These are phyloP conservation scores for Sugiyamaella boreocaroliniensis DNA, from an alignment of 805 yeast genomes.

Conservation along the genomic window DNA sequence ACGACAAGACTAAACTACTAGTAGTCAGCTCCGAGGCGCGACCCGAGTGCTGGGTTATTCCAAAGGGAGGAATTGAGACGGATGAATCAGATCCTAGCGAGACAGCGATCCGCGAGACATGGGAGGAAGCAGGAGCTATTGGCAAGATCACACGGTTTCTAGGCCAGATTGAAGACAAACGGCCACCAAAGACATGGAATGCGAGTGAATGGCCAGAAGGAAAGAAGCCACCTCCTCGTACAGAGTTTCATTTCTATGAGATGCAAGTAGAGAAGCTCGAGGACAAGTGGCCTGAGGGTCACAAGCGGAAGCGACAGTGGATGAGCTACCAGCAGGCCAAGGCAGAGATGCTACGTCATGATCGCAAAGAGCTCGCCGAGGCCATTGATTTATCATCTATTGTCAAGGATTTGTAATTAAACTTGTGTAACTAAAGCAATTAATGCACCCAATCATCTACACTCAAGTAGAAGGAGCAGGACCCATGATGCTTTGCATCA, in stretches of 20 bases:
- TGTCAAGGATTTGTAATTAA: constrained; percentile 1
- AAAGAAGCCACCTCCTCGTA: constrained; percentile 47
- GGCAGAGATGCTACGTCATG: constrained; percentile 26
- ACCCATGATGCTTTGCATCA: constrained; percentile 68
- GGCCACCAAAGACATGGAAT: constrained; percentile 44
- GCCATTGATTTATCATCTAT: constrained; percentile 24
- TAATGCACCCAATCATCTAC: neutral
- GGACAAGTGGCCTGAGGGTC: constrained; percentile 69
- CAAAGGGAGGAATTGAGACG: constrained; percentile 90
- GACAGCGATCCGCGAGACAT: constrained; percentile 79
- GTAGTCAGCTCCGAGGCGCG: constrained; percentile 72
- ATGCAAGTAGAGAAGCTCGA: constrained; percentile 53
- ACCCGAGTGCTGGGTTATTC: constrained; percentile 73
- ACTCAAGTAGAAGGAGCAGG: constrained; percentile 27
- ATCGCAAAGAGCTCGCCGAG: constrained; percentile 28
- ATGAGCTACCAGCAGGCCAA: constrained; percentile 36
- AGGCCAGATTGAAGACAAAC: constrained; percentile 60
- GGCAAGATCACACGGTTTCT: constrained; percentile 53
- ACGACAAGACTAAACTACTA: constrained; percentile 53
- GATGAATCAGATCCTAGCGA: constrained; percentile 53
- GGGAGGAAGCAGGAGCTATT: constrained; percentile 95
- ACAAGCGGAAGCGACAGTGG: constrained; percentile 65
- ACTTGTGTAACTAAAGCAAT: neutral
- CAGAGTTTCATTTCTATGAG: constrained; percentile 88
- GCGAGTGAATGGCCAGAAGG: constrained; percentile 14